Evolutionary conservation across 441 rosid genomes (phyloP).

Genomic region (Populus trichocarpa): DNA sequence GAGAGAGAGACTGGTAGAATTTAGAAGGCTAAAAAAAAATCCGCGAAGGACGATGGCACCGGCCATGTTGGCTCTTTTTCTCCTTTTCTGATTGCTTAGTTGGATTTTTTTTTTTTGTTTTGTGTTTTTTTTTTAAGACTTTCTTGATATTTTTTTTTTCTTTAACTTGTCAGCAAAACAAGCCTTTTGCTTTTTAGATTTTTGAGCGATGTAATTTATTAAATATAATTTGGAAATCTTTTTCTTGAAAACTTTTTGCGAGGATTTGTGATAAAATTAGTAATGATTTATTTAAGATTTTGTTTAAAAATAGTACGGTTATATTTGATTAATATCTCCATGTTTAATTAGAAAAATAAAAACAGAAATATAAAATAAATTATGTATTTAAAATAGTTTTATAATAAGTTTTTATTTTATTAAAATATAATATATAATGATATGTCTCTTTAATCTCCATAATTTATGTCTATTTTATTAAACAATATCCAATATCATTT

Average conservation of each 20-base stretch:
- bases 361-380: neutral
- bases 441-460: no score
- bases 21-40: slow-evolving; percentile 25
- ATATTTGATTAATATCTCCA: neutral
- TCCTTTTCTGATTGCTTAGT: slow-evolving; percentile 8
- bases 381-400: neutral
- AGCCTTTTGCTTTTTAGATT: no score
- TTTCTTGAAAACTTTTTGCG: no score
- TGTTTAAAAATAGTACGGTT: no score
- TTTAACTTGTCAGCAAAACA: neutral
- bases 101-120: neutral
- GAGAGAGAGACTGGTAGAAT: neutral
- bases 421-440: no score
- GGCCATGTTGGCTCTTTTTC: slow-evolving; percentile 24
- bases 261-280: no score
- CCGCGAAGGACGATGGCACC: slow-evolving; percentile 43
- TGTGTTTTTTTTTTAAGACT: neutral
- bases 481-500: no score
- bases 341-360: neutral
- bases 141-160: neutral
- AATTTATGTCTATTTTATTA: no score
- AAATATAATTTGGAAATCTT: no score
- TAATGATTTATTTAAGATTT: no score
- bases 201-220: no score
- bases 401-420: no score